These are phyloP conservation scores for Cyphellophora attinorum DNA, from an alignment of 2,329 filamentous ascomycete species.

Conservation along the genomic window DNA sequence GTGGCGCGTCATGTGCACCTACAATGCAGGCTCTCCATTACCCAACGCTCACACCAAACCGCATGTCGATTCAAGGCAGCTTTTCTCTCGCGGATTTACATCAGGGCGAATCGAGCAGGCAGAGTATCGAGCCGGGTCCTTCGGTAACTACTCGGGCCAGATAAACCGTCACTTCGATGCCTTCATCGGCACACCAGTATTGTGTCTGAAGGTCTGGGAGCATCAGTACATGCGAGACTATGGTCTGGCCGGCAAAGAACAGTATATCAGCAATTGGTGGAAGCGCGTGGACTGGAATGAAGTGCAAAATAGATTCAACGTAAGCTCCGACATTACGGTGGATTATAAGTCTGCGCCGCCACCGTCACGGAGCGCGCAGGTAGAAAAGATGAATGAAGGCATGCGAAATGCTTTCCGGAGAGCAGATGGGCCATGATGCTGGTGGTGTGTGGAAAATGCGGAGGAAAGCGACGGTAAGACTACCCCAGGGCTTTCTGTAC, in stretches of 20 bases:
- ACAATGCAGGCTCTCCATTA: slow-evolving; percentile 84
- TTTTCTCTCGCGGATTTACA: slow-evolving; percentile 31
- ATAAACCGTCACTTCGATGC: too few species aligned
- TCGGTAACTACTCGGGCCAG: slow-evolving; percentile 16
- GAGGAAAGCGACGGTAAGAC: too few species aligned
- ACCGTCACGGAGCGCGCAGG: too few species aligned
- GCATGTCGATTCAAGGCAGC: slow-evolving; percentile 33
- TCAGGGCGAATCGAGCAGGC: slow-evolving; percentile 7
- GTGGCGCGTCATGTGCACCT: slow-evolving; percentile 79
- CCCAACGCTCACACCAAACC: slow-evolving; percentile 73
- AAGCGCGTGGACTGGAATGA: slow-evolving; percentile 66
- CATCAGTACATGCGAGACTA: slow-evolving; percentile 85
- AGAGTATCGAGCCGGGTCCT: slow-evolving; percentile 15
- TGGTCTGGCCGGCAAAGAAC: slow-evolving; percentile 63
- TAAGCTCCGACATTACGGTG: background rate
- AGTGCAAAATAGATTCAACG: background rate
- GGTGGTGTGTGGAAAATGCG: too few species aligned
- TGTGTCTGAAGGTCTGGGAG: slow-evolving; percentile 95
- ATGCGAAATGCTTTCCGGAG: too few species aligned
- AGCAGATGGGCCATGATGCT: too few species aligned
- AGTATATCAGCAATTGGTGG: slow-evolving; percentile 80
- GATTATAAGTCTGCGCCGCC: too few species aligned
- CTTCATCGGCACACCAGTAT: slow-evolving; percentile 40
- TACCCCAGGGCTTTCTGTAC: too few species aligned
- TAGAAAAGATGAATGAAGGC: too few species aligned